phyloP scores from a whole-genome alignment of 805 yeast species.

The Candida multigemmis region DNA sequence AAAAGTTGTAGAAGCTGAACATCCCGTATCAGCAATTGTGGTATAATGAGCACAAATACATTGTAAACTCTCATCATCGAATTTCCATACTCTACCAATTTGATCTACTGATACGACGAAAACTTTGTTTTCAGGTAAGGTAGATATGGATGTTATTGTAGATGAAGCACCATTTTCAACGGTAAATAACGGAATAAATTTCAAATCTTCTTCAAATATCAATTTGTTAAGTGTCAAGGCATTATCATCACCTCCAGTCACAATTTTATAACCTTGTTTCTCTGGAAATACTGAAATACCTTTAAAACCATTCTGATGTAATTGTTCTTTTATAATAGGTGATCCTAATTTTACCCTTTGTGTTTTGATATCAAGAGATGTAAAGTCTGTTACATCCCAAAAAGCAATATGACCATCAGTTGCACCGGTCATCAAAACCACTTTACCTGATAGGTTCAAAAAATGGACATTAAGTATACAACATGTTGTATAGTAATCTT shows the following conservation, averaged over 20 bases:
- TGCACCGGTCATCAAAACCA: slow-evolving; percentile 48
- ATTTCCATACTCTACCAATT: slow-evolving; percentile 55
- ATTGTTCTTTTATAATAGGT: slow-evolving; percentile 32
- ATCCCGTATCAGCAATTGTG: slow-evolving; percentile 87
- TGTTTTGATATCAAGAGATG: not conserved
- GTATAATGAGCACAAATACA: slow-evolving; percentile 45
- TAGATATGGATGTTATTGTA: slow-evolving; percentile 62
- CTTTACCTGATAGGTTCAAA: slow-evolving; percentile 13
- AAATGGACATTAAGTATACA: slow-evolving; percentile 64
- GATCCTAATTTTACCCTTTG: slow-evolving; percentile 10
- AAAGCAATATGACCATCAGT: slow-evolving; percentile 76
- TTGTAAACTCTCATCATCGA: slow-evolving; percentile 11
- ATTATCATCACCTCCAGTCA: slow-evolving; percentile 94
- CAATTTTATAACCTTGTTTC: slow-evolving; percentile 18
- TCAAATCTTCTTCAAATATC: slow-evolving; percentile 3
- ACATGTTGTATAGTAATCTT: slow-evolving; percentile 57
- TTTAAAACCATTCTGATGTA: slow-evolving; percentile 85
- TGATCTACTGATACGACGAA: slow-evolving; percentile 82
- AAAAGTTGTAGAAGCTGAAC: slow-evolving; percentile 34
- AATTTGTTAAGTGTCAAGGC: slow-evolving; percentile 33
- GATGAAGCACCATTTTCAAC: slow-evolving; percentile 76
- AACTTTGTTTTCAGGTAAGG: slow-evolving; percentile 14
- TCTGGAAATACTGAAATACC: slow-evolving; percentile 27
- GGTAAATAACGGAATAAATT: too few species aligned
- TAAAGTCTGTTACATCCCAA: slow-evolving; percentile 40